Evolutionary conservation across 2,329 filamentous ascomycete species (phyloP).

Genomic region (Pseudogymnoascus sp.): DNA sequence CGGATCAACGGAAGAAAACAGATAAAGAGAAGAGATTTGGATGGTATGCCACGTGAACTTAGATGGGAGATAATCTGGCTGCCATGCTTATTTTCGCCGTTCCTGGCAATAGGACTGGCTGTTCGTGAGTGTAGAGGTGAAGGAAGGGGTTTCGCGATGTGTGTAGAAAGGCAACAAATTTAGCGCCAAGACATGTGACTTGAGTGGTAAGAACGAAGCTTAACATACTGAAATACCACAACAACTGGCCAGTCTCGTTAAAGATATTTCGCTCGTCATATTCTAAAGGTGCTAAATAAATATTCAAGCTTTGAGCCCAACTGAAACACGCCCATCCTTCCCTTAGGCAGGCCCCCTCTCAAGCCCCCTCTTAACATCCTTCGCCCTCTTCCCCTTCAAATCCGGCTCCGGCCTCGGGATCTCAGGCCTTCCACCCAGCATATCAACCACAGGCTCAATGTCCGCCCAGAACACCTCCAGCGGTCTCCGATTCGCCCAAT

Average conservation of each 20-base stretch:
- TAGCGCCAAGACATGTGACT: neutral
- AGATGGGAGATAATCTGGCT: neutral
- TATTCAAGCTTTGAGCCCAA: neutral
- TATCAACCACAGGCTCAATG: conserved; percentile 75
- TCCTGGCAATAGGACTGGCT: too few species aligned
- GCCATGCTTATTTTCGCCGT: too few species aligned
- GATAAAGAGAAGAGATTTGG: neutral
- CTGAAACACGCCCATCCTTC: neutral
- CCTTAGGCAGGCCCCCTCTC: neutral
- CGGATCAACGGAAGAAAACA: neutral
- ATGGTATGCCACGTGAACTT: neutral
- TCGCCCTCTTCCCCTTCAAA: conserved; percentile 47
- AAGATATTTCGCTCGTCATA: neutral
- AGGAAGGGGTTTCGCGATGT: neutral
- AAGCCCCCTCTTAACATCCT: conserved; percentile 54
- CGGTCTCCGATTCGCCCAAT: conserved; percentile 86
- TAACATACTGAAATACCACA: neutral
- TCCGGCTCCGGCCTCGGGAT: conserved; percentile 39
- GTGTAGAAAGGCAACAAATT: neutral
- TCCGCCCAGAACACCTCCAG: conserved; percentile 78
- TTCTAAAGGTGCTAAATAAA: neutral
- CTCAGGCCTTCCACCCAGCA: conserved; percentile 65
- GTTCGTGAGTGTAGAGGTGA: neutral
- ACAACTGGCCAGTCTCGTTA: neutral
- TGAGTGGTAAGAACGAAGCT: neutral